These are phyloP conservation scores for Cyberlindnera amylophila DNA, from an alignment of 805 yeast genomes.

Conservation along the genomic window DNA sequence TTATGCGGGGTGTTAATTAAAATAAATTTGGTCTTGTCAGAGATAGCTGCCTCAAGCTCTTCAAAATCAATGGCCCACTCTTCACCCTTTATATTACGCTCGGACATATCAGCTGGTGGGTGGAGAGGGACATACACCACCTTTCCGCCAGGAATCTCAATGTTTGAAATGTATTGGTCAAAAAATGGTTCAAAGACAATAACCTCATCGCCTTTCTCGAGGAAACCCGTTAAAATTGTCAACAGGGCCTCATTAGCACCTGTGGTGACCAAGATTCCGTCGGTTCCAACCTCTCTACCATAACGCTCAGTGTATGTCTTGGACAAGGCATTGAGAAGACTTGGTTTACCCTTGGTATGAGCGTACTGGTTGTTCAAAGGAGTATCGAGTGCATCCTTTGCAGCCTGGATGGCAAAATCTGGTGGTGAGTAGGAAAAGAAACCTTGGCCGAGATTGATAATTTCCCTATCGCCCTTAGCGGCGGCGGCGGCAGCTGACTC, in stretches of 20 bases:
- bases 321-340: slow-evolving; percentile 65
- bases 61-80: slow-evolving; percentile 88
- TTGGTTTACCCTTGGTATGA: slow-evolving; percentile 82
- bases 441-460: slow-evolving; percentile 93
- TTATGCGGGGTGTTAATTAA: slow-evolving; percentile 94
- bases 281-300: slow-evolving; percentile 49
- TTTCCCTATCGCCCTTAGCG: slow-evolving; percentile 60
- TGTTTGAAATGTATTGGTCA: slow-evolving; percentile 93
- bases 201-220: slow-evolving; percentile 88
- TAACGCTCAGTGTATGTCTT: slow-evolving; percentile 68
- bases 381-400: slow-evolving; percentile 64
- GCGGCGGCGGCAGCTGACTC: slow-evolving; percentile 89
- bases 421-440: slow-evolving; percentile 97
- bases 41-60: slow-evolving; percentile 68
- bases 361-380: slow-evolving; percentile 90
- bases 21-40: slow-evolving; percentile 75
- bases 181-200: slow-evolving; percentile 96
- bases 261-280: slow-evolving; percentile 78
- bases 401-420: slow-evolving; percentile 82
- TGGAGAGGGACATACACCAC: slow-evolving; percentile 82
- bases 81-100: slow-evolving; percentile 63
- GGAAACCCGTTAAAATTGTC: slow-evolving; percentile 76
- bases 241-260: slow-evolving; percentile 98
- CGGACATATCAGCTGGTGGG: slow-evolving; percentile 71
- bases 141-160: slow-evolving; percentile 90